Conservation (phyloP, 106 monocot species). For the Platanthera guangdongensis region DNA sequence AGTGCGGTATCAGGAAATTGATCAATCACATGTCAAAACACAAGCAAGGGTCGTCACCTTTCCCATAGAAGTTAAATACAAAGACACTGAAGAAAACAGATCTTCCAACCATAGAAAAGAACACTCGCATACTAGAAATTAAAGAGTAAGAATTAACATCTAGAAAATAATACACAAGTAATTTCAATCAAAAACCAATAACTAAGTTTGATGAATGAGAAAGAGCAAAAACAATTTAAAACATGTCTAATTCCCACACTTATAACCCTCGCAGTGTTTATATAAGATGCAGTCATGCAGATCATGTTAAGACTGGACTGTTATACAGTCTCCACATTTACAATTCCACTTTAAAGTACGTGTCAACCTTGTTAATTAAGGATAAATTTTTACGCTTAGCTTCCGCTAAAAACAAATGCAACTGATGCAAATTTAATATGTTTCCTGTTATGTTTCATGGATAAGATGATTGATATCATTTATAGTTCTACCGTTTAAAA, state of each 20-base stretch:
- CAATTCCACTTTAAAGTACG: background rate
- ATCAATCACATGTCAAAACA: background rate
- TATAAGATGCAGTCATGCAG: background rate
- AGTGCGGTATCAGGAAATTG: background rate
- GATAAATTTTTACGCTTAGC: background rate
- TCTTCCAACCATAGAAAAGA: background rate
- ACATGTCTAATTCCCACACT: background rate
- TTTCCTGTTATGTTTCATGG: background rate
- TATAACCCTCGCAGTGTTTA: background rate
- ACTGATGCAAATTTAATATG: background rate
- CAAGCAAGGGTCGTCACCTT: background rate
- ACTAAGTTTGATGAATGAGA: background rate
- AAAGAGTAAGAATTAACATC: background rate
- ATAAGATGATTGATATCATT: background rate
- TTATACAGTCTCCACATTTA: background rate
- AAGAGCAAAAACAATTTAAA: background rate
- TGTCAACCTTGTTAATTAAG: background rate
- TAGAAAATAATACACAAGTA: background rate
- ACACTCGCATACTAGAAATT: background rate
- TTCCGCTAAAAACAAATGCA: background rate
- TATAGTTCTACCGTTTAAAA: background rate
- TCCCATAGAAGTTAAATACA: background rate
- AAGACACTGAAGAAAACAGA: background rate
- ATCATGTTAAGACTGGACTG: background rate
- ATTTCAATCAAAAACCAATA: background rate